phyloP scores from a whole-genome alignment of 768 basidiomycete genomes.

The Porpolomopsis calyptriformis region DNA sequence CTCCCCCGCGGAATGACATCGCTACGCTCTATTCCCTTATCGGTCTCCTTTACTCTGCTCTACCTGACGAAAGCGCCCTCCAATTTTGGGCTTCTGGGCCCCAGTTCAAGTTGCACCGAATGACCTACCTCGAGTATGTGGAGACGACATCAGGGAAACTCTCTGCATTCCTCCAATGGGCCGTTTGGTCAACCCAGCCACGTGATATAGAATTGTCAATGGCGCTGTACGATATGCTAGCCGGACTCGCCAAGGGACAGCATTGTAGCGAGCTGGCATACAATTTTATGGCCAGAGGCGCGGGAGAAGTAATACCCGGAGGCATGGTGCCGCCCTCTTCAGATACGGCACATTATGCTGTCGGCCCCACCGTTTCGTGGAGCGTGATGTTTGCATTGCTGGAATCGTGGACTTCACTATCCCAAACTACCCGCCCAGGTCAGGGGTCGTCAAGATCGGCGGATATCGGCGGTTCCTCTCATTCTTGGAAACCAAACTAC shows the following conservation, averaged over 20 bases:
- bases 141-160: conserved; percentile 58
- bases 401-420: conserved; percentile 58
- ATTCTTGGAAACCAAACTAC: conserved; percentile 25
- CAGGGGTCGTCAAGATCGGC: conserved; percentile 33
- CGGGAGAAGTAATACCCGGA: conserved; percentile 56
- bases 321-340: conserved; percentile 44
- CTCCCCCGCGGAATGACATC: conserved; percentile 66
- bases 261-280: conserved; percentile 80
- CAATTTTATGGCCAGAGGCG: conserved; percentile 78
- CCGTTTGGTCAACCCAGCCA: conserved; percentile 72
- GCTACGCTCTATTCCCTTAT: conserved; percentile 78
- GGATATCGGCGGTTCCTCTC: conserved; percentile 12
- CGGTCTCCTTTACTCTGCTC: conserved; percentile 64
- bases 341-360: conserved; percentile 13
- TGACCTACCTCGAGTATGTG: conserved; percentile 45
- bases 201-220: conserved; percentile 65
- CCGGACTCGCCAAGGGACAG: conserved; percentile 72
- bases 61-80: conserved; percentile 65
- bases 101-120: conserved; percentile 27
- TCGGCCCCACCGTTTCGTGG: conserved; percentile 66
- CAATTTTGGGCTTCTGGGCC: conserved; percentile 78
- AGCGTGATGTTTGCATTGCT: conserved; percentile 60
- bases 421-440: conserved; percentile 5
- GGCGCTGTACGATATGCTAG: conserved; percentile 82
- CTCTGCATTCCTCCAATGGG: conserved; percentile 80